Base-by-base conservation (phyloP, 768 basidiomycete species). In the Boletus eberwhitei region DNA sequence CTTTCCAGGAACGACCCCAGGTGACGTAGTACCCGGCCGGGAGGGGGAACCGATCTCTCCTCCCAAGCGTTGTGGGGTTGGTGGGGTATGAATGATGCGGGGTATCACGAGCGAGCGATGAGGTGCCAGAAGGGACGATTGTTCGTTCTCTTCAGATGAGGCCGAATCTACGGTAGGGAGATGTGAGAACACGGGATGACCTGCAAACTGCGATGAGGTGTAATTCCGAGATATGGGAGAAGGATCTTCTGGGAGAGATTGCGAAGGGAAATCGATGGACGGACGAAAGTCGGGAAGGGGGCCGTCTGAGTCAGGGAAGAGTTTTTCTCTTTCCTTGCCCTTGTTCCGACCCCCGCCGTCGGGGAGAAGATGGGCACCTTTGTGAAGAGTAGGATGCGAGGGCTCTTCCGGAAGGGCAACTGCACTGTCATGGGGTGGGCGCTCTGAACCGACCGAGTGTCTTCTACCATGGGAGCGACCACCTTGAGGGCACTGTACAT, bases 51-150 rank as follows among this genome's bases (percentile, higher is more conserved):
- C 59, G 11, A 58, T 12, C 3, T 55, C 62, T 21, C 35, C 64
- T 26, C 57, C 65, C 2, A 56, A 54, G 9, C 73, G 64, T 41
- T 73, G 64, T 49, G 72, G 72, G 24, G 72, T 73, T 37, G 72
- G 71, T 37, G 72, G 73, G 46, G 72, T 73, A 60, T 74, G 73
- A 14, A 69, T 64, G 48, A 73, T 73, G 29, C 54, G 60, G 37
- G 72, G 72, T 62, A 71, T 66, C n/a, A 17, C 26, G 36, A 58
- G 60, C 26, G 59, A 56, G 43, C 35, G 59, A 41, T 65, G 71
- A n/a, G 64, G 55, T 16, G 67, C 67, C 39, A 69, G 61, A 19
- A 66, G 60, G 43, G 74, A 63, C 17, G 69, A 58, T 5, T 53
- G 65, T 3, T 60, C 64, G 39, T 58, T 61, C 38, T 66, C 70